Evolutionary conservation across 2,329 filamentous ascomycete genomes (phyloP).

Genomic region (Aspergillus sp.): DNA sequence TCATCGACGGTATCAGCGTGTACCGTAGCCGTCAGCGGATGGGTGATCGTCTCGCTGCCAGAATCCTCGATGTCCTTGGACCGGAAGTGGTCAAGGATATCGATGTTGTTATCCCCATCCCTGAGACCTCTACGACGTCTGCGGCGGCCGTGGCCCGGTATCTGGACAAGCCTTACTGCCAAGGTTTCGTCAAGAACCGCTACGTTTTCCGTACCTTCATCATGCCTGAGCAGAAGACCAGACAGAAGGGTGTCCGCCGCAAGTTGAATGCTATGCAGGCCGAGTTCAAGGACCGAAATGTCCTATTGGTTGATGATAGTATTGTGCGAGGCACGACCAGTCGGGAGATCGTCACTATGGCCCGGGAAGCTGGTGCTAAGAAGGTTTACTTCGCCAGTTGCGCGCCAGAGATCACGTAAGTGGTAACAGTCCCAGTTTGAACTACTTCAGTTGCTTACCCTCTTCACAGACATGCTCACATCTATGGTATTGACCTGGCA

Average conservation of each 20-base stretch:
- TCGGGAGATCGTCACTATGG: constrained; percentile 79
- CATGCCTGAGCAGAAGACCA: constrained; percentile 76
- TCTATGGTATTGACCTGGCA: constrained; percentile 79
- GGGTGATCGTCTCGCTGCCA: constrained; percentile 77
- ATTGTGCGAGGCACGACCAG: constrained; percentile 86
- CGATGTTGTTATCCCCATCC: constrained; percentile 78
- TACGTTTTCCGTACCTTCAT: constrained; percentile 89
- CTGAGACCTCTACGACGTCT: constrained; percentile 79
- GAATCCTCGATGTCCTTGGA: constrained; percentile 67
- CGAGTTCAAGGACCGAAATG: constrained; percentile 78
- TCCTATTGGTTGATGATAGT: constrained; percentile 85
- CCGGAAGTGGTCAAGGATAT: constrained; percentile 72
- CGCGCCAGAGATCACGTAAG: constrained; percentile 72
- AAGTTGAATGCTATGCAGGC: constrained; percentile 86
- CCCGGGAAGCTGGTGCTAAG: constrained; percentile 76
- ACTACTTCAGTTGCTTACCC: constrained; percentile 10
- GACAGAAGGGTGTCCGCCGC: constrained; percentile 82
- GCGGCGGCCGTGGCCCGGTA: constrained; percentile 74
- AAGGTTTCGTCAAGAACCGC: constrained; percentile 85
- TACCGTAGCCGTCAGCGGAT: constrained; percentile 82
- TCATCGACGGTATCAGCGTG: constrained; percentile 86
- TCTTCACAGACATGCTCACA: constrained; percentile 67
- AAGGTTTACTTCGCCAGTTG: constrained; percentile 83
- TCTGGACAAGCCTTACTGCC: constrained; percentile 74
- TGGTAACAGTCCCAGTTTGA: background rate